Evolutionary conservation across 1,284 basidiomycete genomes (phyloP), one percentile per base, ranked within the genome.

Genomic region (Apiotrichum mycotoxinovorans): DNA sequence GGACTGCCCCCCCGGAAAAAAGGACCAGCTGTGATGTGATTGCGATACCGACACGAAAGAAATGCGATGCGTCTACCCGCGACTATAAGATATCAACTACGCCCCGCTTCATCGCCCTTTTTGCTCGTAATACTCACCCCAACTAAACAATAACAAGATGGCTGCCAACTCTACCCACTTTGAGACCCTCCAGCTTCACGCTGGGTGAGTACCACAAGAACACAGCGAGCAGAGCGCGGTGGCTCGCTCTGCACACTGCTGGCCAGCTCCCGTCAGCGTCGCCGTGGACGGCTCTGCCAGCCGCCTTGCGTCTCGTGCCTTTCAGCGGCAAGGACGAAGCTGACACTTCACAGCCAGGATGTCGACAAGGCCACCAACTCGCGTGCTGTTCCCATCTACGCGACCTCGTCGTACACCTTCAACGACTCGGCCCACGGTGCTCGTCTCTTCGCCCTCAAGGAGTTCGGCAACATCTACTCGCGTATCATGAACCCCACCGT

Each of bases 401-500:
- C 60, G 15, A 58, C 60, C 34, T 33, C 60, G 43, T 87, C 86
- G 59, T 91, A 85, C 67, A 85, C 87, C 26, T 91, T 92, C 80
- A 86, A 90, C 68, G 79, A 88, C 70, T 85, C 87, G 9, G 64
- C 88, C 84, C 90, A 94, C 66, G 91, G 81, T 9, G 89, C 89
- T 23, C 87, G 91, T 71, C 81, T 94, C 46, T 93, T 91, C 73
- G 87, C 84, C 20, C 75, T 92, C 60, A 84, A 84, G 66, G 79
- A 84, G 12, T 77, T 83, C 27, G 89, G 88, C 15, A 84, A 89
- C 76, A 87, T 88, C 58, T 89, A 89, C 70, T 85, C 85, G 20
- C 83, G 88, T 37, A 85, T 91, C 53, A 85, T 86, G 27, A 92
- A 94, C 73, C 91, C 91, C 11, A 93, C 91, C 5, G 84, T 87